A percentile compares a stretch with the other conserved stretches of the same genome.
phyloP scores from a whole-genome alignment of 192 early-diverging fungal species.

The Blastocladiella britannica region DNA sequence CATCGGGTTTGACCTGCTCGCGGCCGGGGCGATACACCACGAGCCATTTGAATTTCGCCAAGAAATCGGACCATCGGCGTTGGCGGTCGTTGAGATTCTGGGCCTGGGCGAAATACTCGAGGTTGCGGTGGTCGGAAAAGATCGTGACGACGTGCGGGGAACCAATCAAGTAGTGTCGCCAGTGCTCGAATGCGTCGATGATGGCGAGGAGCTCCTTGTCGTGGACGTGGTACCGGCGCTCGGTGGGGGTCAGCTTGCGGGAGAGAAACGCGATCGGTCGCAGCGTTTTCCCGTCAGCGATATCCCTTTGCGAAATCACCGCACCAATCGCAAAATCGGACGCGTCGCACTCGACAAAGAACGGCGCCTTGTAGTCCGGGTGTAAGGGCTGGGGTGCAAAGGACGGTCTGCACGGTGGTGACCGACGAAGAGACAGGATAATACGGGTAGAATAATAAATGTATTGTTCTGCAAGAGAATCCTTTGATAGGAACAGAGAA shows the following conservation, averaged over 20 bases:
- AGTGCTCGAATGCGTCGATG: not conserved
- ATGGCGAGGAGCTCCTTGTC: slow-evolving; percentile 3
- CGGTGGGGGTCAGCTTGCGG: not conserved
- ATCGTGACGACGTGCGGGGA: not conserved
- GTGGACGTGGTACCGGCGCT: slow-evolving; percentile 3
- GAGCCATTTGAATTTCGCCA: not conserved
- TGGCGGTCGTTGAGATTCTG: not conserved
- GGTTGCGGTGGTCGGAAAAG: not conserved
- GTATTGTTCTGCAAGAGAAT: too few species aligned
- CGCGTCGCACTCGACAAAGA: slow-evolving; percentile 4
- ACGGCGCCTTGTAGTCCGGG: slow-evolving; percentile 2
- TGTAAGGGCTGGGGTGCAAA: too few species aligned
- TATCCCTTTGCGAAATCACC: slow-evolving; percentile 1
- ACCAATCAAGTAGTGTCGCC: not conserved
- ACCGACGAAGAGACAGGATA: too few species aligned
- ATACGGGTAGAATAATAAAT: too few species aligned
- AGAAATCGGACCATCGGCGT: not conserved
- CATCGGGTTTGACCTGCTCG: too few species aligned
- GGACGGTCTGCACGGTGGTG: too few species aligned
- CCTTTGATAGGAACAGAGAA: too few species aligned
- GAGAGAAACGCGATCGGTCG: slow-evolving; percentile 4
- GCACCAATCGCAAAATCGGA: slow-evolving; percentile 4
- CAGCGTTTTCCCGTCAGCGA: slow-evolving; percentile 3
- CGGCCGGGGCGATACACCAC: too few species aligned
- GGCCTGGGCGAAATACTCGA: not conserved